Percentiles rank a stretch among this genome's conserved stretches.
phyloP scores from a whole-genome alignment of 164 flowering plant species.

The Malania oleifera region DNA sequence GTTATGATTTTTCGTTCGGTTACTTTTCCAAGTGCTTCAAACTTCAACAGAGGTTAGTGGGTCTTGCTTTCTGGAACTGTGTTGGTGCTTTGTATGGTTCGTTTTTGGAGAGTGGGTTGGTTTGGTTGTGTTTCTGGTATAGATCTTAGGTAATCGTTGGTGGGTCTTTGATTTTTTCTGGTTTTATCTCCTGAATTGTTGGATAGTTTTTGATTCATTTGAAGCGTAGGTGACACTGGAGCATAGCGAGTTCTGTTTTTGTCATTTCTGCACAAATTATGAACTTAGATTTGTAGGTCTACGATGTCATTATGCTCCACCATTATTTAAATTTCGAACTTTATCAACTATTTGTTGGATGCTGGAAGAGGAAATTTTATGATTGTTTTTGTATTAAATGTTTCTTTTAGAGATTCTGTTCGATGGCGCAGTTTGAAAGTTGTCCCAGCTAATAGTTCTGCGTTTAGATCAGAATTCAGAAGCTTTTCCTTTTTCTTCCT shows the following conservation, averaged over 20 bases:
- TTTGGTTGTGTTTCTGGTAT: constrained; percentile 33
- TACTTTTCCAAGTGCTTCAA: not conserved
- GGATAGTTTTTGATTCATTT: not conserved
- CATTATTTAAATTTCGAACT: no score
- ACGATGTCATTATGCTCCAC: no score
- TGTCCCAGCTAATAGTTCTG: constrained; percentile 1
- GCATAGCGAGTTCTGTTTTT: not conserved
- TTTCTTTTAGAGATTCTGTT: constrained; percentile 1
- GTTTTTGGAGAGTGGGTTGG: constrained; percentile 27
- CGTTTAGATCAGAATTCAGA: constrained; percentile 5
- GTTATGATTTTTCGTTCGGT: constrained; percentile 9
- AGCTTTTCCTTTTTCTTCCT: not conserved
- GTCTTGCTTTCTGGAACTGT: constrained; percentile 20
- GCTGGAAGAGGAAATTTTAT: not conserved
- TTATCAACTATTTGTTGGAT: no score
- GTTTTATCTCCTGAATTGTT: constrained; percentile 8
- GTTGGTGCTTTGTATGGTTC: constrained; percentile 22
- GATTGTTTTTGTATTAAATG: no score
- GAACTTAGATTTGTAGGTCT: not conserved
- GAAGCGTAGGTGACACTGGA: no score
- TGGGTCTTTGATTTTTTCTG: constrained; percentile 20
- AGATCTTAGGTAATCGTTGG: constrained; percentile 29
- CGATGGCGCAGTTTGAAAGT: constrained; percentile 12
- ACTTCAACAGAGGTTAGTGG: constrained; percentile 12
- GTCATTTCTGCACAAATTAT: not conserved